Base-by-base conservation (phyloP, 1,284 basidiomycete species). In the Trametes sp. region DNA sequence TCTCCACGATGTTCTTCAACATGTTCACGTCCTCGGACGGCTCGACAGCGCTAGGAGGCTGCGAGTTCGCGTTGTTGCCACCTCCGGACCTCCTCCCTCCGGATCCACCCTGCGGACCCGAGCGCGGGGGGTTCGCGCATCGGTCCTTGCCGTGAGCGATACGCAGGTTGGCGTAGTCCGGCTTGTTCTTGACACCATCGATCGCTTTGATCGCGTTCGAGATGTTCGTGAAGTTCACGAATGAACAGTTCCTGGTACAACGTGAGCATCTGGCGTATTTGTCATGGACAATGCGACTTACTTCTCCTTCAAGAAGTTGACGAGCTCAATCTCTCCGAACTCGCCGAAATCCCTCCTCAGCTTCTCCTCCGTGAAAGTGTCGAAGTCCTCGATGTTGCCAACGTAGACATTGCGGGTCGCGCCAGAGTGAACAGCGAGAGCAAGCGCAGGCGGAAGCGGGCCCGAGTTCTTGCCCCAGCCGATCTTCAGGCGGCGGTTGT, bases 251-350 rank as follows among this genome's bases (percentile, higher is more conserved):
- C 84, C 90, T 92, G 69, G 1, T 42, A 56, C 14, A n/a, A 24
- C 21, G 28, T 66, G 48, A 65, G 59, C 23, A 33, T 51, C 24
- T 29, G 23, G 29, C 4, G 14, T 29, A 11, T 4, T 3, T n/a
- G 3, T 21, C 21, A 28, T 54, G 6, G 29, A 41, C 19, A 8
- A 10, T 28, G 44, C 33, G 2, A 84, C 89, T 64, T 68, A 92
- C 90, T 98, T 98, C 78, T 97, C 95, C 79, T 92, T 93, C 71
- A 98, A 82, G 79, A 94, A 95, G 79, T 98, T 98, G 77, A 98
- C 90, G 62, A 97, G 86, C 79, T 98, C 96, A 68, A 98, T 95
- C 64, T 97, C 95, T 29, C 96, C 95, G 76, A 87, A 97, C 78
- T 95, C 93, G 58, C 88, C 90, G 80, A 97, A 97, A 79, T 97